Evolutionary conservation across 2,329 filamentous ascomycete species (phyloP).

Genomic region (Colletotrichum endophyticum): DNA sequence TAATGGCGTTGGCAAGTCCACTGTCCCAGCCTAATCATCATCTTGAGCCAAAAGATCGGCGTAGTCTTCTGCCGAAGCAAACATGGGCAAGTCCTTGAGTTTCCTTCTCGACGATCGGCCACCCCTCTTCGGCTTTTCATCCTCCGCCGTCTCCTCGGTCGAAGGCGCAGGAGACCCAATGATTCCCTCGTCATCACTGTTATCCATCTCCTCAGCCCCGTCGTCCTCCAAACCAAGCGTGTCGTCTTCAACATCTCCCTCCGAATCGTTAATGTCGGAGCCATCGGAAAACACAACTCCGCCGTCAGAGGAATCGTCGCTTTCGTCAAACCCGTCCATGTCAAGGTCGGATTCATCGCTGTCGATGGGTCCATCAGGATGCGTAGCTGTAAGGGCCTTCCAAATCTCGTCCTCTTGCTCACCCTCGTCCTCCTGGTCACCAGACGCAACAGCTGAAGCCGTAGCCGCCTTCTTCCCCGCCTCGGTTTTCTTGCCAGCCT

Average conservation of each 20-base stretch:
- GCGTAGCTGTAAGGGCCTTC: slow-evolving; percentile 84
- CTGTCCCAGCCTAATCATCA: slow-evolving; percentile 47
- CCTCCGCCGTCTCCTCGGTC: slow-evolving; percentile 29
- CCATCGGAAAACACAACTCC: slow-evolving; percentile 28
- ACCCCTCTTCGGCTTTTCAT: slow-evolving; percentile 43
- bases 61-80: slow-evolving; percentile 94
- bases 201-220: slow-evolving; percentile 26
- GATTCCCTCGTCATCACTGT: slow-evolving; percentile 7
- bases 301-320: slow-evolving; percentile 29
- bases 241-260: slow-evolving; percentile 38
- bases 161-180: neutral
- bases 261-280: slow-evolving; percentile 52
- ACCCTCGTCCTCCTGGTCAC: slow-evolving; percentile 55
- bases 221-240: slow-evolving; percentile 47
- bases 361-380: slow-evolving; percentile 76
- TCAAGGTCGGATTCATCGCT: slow-evolving; percentile 62
- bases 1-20: neutral
- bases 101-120: slow-evolving; percentile 74
- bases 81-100: slow-evolving; percentile 87
- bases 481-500: slow-evolving; percentile 68
- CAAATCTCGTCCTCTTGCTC: slow-evolving; percentile 83
- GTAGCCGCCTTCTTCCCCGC: slow-evolving; percentile 61
- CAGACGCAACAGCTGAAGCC: slow-evolving; percentile 44
- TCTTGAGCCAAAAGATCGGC: slow-evolving; percentile 81
- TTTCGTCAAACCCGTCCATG: slow-evolving; percentile 51